Evolutionary conservation across 2,329 filamentous ascomycete species (phyloP).

Genomic region (Phialophora macrospora): DNA sequence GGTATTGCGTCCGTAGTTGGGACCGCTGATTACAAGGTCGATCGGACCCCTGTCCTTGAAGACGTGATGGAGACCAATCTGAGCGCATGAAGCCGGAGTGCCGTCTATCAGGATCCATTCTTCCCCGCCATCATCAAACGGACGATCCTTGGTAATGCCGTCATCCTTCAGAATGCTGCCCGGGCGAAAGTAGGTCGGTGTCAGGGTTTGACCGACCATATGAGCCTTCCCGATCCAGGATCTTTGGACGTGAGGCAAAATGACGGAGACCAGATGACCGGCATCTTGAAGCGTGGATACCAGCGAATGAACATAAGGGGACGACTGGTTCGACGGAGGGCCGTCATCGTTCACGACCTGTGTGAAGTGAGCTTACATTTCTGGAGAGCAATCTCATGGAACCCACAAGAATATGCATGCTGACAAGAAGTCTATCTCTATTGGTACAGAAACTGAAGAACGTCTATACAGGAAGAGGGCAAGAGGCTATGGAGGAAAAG

Average conservation of each 20-base stretch:
- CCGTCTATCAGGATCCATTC: slow-evolving; percentile 84
- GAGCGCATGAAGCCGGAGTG: slow-evolving; percentile 78
- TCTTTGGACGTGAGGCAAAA: slow-evolving; percentile 86
- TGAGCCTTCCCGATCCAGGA: slow-evolving; percentile 99
- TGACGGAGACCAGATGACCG: slow-evolving; percentile 87
- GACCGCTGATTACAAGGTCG: slow-evolving; percentile 77
- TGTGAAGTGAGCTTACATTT: background rate
- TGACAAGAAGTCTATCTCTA: slow-evolving; percentile 15
- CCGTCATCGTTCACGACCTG: slow-evolving; percentile 74
- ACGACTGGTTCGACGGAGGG: slow-evolving; percentile 75
- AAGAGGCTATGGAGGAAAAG: background rate
- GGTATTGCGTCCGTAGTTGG: slow-evolving; percentile 83
- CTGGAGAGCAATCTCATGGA: slow-evolving; percentile 15
- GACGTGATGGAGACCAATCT: slow-evolving; percentile 81
- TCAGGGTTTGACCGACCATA: slow-evolving; percentile 86
- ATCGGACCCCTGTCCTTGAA: slow-evolving; percentile 73
- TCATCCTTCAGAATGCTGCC: slow-evolving; percentile 66
- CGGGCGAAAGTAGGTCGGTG: slow-evolving; percentile 80
- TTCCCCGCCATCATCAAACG: slow-evolving; percentile 61
- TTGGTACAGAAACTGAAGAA: slow-evolving; percentile 2
- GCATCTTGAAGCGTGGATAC: slow-evolving; percentile 70
- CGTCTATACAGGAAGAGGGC: background rate
- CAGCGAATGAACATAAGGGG: slow-evolving; percentile 78
- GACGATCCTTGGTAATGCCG: slow-evolving; percentile 68
- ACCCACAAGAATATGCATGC: slow-evolving; percentile 59